phyloP scores from a whole-genome alignment of 331 rosid genomes.

The Spiraea crenata region DNA sequence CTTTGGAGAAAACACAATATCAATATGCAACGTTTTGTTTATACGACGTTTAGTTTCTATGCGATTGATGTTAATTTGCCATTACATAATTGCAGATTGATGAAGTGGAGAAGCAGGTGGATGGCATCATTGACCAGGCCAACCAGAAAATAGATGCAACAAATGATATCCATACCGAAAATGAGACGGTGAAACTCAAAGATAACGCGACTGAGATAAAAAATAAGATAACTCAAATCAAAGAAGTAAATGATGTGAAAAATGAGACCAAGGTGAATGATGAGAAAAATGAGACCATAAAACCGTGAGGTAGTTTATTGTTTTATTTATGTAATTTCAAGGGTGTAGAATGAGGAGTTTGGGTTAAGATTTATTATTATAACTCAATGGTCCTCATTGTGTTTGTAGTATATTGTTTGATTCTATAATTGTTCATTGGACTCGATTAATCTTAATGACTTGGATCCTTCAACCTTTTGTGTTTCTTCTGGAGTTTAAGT shows the following conservation, averaged over 20 bases:
- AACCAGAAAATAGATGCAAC: constrained; percentile 3
- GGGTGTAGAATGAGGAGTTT: background rate
- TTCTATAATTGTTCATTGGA: too few relatives aligned
- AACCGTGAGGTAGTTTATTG: background rate
- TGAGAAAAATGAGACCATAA: background rate
- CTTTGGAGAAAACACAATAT: too few relatives aligned
- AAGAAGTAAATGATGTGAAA: constrained; percentile 9
- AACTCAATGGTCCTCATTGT: too few relatives aligned
- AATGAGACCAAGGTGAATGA: constrained; percentile 10
- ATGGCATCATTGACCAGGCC: constrained; percentile 10
- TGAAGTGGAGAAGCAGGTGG: constrained; percentile 31
- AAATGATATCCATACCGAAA: constrained; percentile 2
- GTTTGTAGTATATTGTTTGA: too few relatives aligned
- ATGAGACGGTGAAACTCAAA: background rate
- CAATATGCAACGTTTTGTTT: too few relatives aligned
- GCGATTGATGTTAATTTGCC: background rate
- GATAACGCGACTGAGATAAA: background rate
- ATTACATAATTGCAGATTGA: constrained; percentile 39
- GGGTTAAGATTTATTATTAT: background rate
- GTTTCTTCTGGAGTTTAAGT: too few relatives aligned
- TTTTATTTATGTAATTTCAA: background rate
- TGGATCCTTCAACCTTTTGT: too few relatives aligned
- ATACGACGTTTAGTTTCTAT: too few relatives aligned
- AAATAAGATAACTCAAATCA: background rate
- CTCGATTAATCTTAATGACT: too few relatives aligned